A percentile compares a stretch with the other conserved stretches of the same genome.
phyloP scores from a whole-genome alignment of 1,284 basidiomycete genomes.

The Pseudomicrostroma phylloplanum region DNA sequence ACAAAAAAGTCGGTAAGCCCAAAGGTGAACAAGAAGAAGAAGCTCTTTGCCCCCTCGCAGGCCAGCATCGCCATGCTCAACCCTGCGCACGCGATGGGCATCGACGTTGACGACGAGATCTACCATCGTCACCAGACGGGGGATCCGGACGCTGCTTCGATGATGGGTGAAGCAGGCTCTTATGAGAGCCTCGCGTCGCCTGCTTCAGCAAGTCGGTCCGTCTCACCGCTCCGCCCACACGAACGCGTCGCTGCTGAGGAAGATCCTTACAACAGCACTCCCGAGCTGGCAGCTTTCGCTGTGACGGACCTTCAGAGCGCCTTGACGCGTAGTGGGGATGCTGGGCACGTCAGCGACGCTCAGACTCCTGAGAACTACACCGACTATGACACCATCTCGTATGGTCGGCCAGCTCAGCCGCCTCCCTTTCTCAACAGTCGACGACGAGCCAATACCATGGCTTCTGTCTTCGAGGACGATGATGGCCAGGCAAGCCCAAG shows the following conservation, averaged over 20 bases:
- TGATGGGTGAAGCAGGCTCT: background rate
- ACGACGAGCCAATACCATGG: background rate
- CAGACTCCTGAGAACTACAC: too few relatives aligned
- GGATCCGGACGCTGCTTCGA: constrained; percentile 5
- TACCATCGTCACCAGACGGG: too few relatives aligned
- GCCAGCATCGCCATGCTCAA: constrained; percentile 41
- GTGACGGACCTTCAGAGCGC: constrained; percentile 6
- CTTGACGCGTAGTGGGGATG: background rate
- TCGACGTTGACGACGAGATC: constrained; percentile 24
- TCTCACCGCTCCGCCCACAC: too few relatives aligned
- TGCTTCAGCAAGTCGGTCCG: background rate
- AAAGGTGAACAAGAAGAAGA: constrained; percentile 20
- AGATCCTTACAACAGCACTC: constrained; percentile 19
- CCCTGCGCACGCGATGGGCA: constrained; percentile 44
- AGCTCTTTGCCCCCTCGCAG: constrained; percentile 44
- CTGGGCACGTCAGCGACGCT: too few relatives aligned
- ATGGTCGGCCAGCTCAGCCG: background rate
- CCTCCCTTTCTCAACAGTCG: background rate
- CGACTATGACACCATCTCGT: too few relatives aligned
- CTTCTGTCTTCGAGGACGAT: constrained; percentile 32
- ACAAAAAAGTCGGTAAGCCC: too few relatives aligned
- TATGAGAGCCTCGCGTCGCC: background rate
- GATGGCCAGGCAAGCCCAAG: constrained; percentile 14
- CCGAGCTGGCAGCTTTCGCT: constrained; percentile 39
- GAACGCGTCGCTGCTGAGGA: background rate